Evolutionary conservation across 2,329 filamentous ascomycete species (phyloP), one percentile per base, ranked within the genome.

Genomic region (Lachnellula hyalina): DNA sequence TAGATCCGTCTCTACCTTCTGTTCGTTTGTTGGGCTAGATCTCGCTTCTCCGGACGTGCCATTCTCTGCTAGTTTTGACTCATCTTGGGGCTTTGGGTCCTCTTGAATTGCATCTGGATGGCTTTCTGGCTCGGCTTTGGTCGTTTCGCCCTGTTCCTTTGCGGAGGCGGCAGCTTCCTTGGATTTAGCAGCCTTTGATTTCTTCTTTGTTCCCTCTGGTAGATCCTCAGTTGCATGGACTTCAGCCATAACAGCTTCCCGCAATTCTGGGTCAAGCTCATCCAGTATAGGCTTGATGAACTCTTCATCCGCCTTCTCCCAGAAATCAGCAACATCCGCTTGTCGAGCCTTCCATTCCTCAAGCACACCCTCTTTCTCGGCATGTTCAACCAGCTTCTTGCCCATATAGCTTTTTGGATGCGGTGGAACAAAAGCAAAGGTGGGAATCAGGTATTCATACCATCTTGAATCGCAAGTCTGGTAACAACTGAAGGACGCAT

Each of bases 381-480:
- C 89, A 51, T 84, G 76, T 65, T 93, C 84, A n/a, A 83, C 80
- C n/a, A 96, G 75, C 68, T 90, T 89, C 73, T 86, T 89, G 8
- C 89, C 92, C 36, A 99, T 72, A 69, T 82, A 96, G 58, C 89
- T 95, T 59, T 87, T 86, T 0, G 92, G 92, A 69, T 97, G 92
- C 0, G 94, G 94, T 19, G 94, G 94, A 34, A 99, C 75, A 63
- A 99, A 89, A 54, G 89, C 90, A 72, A 97, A 91, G 42, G 89
- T 94, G 2, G 94, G 94, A 71, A 99, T 89, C 51, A 99, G 77
- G 69, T 99, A 99, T 74, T 99, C 94, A 73, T 99, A 99, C 79
- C 92, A 95, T 63, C 94, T 81, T 25, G 91, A 96, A 72, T 99
- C 94, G 73, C 93, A 96, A 53, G 89, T 82, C 69, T 96, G 88